phyloP scores from a whole-genome alignment of 116 monocot species.

The Thalassia testudinum region DNA sequence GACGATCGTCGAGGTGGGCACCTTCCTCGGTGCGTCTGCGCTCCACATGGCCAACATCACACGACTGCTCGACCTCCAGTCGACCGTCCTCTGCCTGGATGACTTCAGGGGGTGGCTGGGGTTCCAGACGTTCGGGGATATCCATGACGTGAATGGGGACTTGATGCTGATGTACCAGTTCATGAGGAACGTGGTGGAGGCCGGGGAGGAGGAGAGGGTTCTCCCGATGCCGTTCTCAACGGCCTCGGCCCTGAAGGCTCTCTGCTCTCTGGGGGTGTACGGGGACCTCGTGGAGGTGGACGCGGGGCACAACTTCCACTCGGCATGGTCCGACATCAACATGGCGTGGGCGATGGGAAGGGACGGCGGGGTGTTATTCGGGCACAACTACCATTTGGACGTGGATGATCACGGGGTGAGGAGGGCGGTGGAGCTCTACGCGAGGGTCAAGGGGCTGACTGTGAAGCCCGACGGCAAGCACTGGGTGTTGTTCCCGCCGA shows the following conservation, averaged over 20 bases:
- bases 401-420: slow-evolving; percentile 40
- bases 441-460: slow-evolving; percentile 10
- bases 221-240: slow-evolving; percentile 42
- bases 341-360: slow-evolving; percentile 36
- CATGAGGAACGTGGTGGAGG: slow-evolving; percentile 14
- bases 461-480: slow-evolving; percentile 10
- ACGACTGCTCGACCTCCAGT: slow-evolving; percentile 3
- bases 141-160: slow-evolving; percentile 13
- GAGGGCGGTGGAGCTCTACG: slow-evolving; percentile 51
- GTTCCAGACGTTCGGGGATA: slow-evolving; percentile 14
- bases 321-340: slow-evolving; percentile 45
- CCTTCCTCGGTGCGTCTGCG: no score
- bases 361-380: slow-evolving; percentile 54
- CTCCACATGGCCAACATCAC: no score
- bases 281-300: no score
- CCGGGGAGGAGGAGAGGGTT: no score
- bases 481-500: slow-evolving; percentile 4
- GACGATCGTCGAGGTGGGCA: no score
- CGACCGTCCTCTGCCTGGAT: slow-evolving; percentile 44
- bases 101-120: slow-evolving; percentile 60
- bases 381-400: slow-evolving; percentile 42
- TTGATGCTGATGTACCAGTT: slow-evolving; percentile 16
- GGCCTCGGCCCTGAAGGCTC: slow-evolving; percentile 14
- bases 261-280: slow-evolving; percentile 40
- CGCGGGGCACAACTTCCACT: no score